Conservation (phyloP, 106 monocot species). For the Narthecium ossifragum region DNA sequence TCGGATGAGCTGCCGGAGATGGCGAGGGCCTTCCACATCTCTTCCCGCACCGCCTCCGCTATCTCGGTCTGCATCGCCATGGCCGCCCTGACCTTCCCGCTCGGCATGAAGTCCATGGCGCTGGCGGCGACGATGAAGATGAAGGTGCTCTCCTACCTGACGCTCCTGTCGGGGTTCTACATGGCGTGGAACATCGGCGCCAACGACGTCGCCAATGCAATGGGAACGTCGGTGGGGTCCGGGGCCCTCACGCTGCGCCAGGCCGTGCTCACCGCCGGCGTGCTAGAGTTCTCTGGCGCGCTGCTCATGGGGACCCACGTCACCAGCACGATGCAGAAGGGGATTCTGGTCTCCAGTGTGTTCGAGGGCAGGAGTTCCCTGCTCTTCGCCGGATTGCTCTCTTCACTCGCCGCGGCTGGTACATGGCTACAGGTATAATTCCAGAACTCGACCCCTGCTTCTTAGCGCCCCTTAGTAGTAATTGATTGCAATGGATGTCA, state of each 20-base stretch:
- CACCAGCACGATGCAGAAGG: slow-evolving; percentile 98
- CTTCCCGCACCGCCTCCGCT: slow-evolving; percentile 55
- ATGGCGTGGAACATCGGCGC: slow-evolving; percentile 99
- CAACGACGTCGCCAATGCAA: slow-evolving; percentile 97
- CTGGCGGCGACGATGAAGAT: slow-evolving; percentile 38
- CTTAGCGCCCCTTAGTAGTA: too few relatives aligned
- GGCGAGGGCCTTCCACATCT: slow-evolving; percentile 84
- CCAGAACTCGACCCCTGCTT: too few relatives aligned
- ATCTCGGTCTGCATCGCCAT: slow-evolving; percentile 57
- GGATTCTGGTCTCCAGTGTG: slow-evolving; percentile 65
- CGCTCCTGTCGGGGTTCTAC: slow-evolving; percentile 80
- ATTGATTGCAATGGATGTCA: too few relatives aligned
- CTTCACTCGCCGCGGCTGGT: slow-evolving; percentile 88
- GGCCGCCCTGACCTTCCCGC: slow-evolving; percentile 65
- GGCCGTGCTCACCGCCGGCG: slow-evolving; percentile 88
- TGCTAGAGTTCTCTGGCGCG: slow-evolving; percentile 95
- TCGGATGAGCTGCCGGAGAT: slow-evolving; percentile 36
- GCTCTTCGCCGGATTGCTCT: slow-evolving; percentile 77
- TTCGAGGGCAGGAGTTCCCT: slow-evolving; percentile 76
- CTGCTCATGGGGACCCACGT: slow-evolving; percentile 96
- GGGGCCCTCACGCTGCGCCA: slow-evolving; percentile 86
- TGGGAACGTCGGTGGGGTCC: slow-evolving; percentile 98
- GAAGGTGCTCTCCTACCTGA: slow-evolving; percentile 56
- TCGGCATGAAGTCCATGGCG: slow-evolving; percentile 49
- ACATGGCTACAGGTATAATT: slow-evolving; percentile 81